These are phyloP conservation scores for Fragaria iinumae DNA, from an alignment of 306 rosid genomes.

Conservation along the genomic window DNA sequence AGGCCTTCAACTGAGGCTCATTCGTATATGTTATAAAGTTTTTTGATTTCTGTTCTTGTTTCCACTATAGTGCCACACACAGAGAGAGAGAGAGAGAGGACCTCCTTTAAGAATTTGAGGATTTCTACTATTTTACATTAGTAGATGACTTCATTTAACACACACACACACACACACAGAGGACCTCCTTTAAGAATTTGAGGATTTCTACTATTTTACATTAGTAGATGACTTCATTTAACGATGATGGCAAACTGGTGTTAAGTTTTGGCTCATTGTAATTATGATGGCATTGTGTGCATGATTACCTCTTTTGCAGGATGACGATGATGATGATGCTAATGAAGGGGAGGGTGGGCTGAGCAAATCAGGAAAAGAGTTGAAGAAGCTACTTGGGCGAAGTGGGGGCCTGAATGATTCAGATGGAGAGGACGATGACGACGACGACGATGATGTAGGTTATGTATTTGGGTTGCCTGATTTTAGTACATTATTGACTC, in stretches of 20 bases:
- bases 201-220: too few relatives aligned
- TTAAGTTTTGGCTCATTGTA: not conserved
- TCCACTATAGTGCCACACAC: not conserved
- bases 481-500: not conserved
- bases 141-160: too few relatives aligned
- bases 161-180: too few relatives aligned
- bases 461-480: not conserved
- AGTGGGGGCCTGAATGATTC: constrained; percentile 72
- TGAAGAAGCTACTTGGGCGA: constrained; percentile 82
- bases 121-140: too few relatives aligned
- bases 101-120: too few relatives aligned
- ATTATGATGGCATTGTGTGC: not conserved
- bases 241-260: too few relatives aligned
- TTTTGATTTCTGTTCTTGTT: not conserved
- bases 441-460: constrained; percentile 56
- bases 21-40: not conserved
- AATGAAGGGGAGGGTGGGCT: constrained; percentile 81
- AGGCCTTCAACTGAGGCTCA: not conserved
- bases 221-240: too few relatives aligned
- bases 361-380: constrained; percentile 95
- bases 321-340: constrained; percentile 80
- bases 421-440: constrained; percentile 82
- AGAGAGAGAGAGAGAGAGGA: too few relatives aligned
- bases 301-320: constrained; percentile 37
- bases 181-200: too few relatives aligned